Conservation (phyloP, 2,329 filamentous ascomycete genomes). For the Fusarium denticulatum region DNA sequence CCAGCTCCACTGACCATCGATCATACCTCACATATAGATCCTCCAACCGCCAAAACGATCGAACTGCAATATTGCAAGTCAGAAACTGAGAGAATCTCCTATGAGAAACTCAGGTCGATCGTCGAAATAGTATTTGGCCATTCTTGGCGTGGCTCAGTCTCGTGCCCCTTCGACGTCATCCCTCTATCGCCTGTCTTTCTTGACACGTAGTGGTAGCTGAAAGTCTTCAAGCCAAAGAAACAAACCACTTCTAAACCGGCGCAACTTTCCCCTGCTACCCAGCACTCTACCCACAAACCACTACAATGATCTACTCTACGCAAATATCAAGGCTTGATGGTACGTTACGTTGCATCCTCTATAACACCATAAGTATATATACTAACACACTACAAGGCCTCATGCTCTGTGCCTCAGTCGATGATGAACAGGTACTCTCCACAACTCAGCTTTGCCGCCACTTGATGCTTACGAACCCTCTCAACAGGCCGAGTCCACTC, state of each 20-base stretch:
- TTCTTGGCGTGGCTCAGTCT: not conserved
- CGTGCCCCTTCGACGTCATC: constrained; percentile 30
- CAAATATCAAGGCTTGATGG: constrained; percentile 95
- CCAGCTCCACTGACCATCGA: constrained; percentile 28
- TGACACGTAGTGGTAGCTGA: constrained; percentile 40
- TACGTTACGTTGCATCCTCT: constrained; percentile 57
- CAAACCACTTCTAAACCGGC: constrained; percentile 17
- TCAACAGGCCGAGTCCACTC: constrained; percentile 71
- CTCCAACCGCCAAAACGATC: not conserved
- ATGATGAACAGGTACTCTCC: constrained; percentile 80
- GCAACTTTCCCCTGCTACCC: not conserved
- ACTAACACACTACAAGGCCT: constrained; percentile 69
- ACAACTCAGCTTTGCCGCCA: not conserved
- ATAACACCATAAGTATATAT: not conserved
- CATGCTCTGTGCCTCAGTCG: constrained; percentile 93
- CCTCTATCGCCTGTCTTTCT: constrained; percentile 30
- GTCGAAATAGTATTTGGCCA: not conserved
- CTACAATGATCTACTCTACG: constrained; percentile 84
- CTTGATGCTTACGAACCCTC: not conserved
- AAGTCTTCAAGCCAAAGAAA: constrained; percentile 12
- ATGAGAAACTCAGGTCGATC: not conserved
- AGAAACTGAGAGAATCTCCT: not conserved
- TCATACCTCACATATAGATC: not conserved
- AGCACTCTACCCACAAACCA: not conserved
- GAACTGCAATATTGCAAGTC: not conserved